A percentile compares a stretch with the other conserved stretches of the same genome.
Evolutionary conservation across 192 early-diverging fungal species (phyloP).

Genomic region (Cladochytrium replicatum): DNA sequence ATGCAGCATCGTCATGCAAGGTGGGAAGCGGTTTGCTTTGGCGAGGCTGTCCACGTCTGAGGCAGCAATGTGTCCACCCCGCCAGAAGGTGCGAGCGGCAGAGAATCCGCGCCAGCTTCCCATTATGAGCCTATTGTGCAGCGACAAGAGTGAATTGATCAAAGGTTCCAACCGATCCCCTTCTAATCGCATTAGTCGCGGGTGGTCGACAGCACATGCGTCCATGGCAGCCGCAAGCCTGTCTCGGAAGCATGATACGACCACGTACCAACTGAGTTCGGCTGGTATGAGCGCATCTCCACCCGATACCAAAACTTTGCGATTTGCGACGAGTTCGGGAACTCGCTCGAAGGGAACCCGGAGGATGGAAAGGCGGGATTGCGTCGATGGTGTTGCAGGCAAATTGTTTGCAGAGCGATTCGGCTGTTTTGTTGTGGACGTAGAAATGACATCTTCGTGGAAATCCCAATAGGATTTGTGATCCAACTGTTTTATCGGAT

Average conservation of each 20-base stretch:
- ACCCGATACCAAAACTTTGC: slow-evolving; percentile 21
- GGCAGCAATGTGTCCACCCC: slow-evolving; percentile 24
- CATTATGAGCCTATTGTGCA: slow-evolving; percentile 55
- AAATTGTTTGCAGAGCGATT: no score
- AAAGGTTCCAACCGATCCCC: slow-evolving; percentile 85
- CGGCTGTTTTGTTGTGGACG: no score
- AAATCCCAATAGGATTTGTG: no score
- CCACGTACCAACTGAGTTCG: slow-evolving; percentile 59
- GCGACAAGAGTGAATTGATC: slow-evolving; percentile 73
- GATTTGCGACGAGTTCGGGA: slow-evolving; percentile 21
- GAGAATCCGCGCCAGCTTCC: background rate
- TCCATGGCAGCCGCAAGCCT: slow-evolving; percentile 45
- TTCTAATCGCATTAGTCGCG: slow-evolving; percentile 83
- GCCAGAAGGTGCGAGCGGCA: background rate
- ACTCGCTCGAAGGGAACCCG: slow-evolving; percentile 37
- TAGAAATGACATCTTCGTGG: no score
- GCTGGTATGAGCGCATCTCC: slow-evolving; percentile 22
- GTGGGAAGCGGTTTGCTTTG: slow-evolving; percentile 58
- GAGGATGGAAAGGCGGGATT: no score
- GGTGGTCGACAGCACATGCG: slow-evolving; percentile 64
- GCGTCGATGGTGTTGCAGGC: no score
- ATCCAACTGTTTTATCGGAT: no score
- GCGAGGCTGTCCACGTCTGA: slow-evolving; percentile 57
- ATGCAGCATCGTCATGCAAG: slow-evolving; percentile 86
- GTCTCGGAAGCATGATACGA: slow-evolving; percentile 67